Conservation (phyloP, 768 basidiomycete species). For the Cyathus striatus region DNA sequence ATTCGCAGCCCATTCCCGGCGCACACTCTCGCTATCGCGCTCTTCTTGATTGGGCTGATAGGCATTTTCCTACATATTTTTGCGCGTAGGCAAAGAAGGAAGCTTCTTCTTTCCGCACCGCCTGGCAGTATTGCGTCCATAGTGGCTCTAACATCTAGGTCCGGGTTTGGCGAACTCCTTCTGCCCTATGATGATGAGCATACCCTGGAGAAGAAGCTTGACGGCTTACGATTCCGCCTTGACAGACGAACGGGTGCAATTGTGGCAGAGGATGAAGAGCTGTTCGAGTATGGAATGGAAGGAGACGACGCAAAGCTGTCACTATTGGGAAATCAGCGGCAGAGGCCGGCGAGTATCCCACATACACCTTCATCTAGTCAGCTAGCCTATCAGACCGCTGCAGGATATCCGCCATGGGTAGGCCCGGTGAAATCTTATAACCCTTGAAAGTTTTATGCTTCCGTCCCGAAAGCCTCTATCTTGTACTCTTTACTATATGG, state of each 20-base stretch:
- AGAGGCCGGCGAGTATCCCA: slow-evolving; percentile 11
- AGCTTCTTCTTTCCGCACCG: slow-evolving; percentile 44
- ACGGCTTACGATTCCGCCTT: slow-evolving; percentile 46
- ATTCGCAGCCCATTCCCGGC: slow-evolving; percentile 44
- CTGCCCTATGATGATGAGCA: slow-evolving; percentile 49
- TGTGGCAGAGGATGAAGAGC: slow-evolving; percentile 44
- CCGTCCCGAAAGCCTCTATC: background rate
- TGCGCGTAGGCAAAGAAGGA: slow-evolving; percentile 40
- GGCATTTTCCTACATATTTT: slow-evolving; percentile 43
- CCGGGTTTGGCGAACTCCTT: slow-evolving; percentile 60
- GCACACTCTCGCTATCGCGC: slow-evolving; percentile 41
- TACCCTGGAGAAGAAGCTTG: slow-evolving; percentile 41
- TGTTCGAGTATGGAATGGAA: slow-evolving; percentile 18
- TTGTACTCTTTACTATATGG: background rate
- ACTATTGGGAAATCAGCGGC: slow-evolving; percentile 20
- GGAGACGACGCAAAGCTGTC: slow-evolving; percentile 33
- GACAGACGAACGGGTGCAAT: slow-evolving; percentile 60
- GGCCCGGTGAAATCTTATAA: background rate
- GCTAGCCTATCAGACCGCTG: slow-evolving; percentile 13
- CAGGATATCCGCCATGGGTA: slow-evolving; percentile 20
- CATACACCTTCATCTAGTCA: slow-evolving; percentile 10
- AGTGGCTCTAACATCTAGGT: slow-evolving; percentile 51
- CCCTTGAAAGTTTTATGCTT: background rate
- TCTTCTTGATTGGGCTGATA: slow-evolving; percentile 43
- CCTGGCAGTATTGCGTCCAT: slow-evolving; percentile 59